A percentile compares a stretch with the other conserved stretches of the same genome.
Evolutionary conservation across 495 filamentous ascomycete genomes (phyloP).

Genomic region (Cenococcum geophilum): DNA sequence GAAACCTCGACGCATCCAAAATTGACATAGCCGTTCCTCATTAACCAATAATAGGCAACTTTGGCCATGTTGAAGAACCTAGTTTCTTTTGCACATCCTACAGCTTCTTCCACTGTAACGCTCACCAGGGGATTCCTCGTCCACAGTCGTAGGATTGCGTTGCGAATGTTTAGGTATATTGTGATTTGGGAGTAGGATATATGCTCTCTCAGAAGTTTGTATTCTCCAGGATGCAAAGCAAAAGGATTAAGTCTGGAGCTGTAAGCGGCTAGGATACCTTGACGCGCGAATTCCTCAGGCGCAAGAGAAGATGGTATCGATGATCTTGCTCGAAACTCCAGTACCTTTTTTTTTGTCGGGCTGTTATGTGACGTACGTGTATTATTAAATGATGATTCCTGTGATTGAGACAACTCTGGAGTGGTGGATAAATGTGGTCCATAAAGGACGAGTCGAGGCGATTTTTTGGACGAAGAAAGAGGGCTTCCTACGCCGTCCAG

Average conservation of each 20-base stretch:
- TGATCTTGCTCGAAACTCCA: slow-evolving; percentile 22
- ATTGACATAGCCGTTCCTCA: slow-evolving; percentile 91
- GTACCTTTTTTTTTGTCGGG: slow-evolving; percentile 8
- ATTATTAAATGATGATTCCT: slow-evolving; percentile 5
- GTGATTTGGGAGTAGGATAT: slow-evolving; percentile 87
- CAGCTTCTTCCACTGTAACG: slow-evolving; percentile 81
- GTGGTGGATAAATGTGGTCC: slow-evolving; percentile 10
- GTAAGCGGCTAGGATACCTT: slow-evolving; percentile 82
- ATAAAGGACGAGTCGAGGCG: background rate
- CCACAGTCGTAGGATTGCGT: slow-evolving; percentile 90
- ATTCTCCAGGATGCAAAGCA: slow-evolving; percentile 79
- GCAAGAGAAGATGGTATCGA: slow-evolving; percentile 74
- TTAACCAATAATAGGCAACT: slow-evolving; percentile 87
- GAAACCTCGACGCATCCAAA: slow-evolving; percentile 80
- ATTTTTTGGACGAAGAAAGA: slow-evolving; percentile 1
- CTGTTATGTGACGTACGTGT: slow-evolving; percentile 3
- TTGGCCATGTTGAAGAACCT: slow-evolving; percentile 88
- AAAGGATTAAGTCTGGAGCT: slow-evolving; percentile 86
- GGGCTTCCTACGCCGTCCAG: background rate
- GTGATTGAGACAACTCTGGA: slow-evolving; percentile 23
- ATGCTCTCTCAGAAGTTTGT: slow-evolving; percentile 67
- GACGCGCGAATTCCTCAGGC: slow-evolving; percentile 70
- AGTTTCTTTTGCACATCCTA: slow-evolving; percentile 83
- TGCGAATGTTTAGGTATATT: slow-evolving; percentile 93
- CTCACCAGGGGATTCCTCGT: slow-evolving; percentile 79